Evolutionary conservation across 352 stramenopile species (phyloP).

Genomic region (Heterotrichella gracilis): DNA sequence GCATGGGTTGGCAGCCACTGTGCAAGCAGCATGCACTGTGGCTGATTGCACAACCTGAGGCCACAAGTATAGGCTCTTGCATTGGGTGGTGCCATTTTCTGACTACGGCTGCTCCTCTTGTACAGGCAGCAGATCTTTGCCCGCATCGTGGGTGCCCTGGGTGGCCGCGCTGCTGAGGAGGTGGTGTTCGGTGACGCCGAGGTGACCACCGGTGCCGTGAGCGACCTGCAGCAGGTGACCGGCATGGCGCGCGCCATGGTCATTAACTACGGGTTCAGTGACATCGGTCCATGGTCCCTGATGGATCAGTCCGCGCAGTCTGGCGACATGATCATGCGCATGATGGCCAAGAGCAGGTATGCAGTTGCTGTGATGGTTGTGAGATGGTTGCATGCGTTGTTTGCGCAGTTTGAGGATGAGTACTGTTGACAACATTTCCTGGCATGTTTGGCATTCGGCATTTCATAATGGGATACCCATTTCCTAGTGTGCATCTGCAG

Average conservation of each 20-base stretch:
- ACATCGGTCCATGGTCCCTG: too few relatives aligned
- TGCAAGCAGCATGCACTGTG: too few relatives aligned
- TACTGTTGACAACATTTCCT: conserved; percentile 61
- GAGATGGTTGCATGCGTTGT: conserved; percentile 74
- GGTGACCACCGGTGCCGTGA: conserved; percentile 32
- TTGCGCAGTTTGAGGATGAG: conserved; percentile 48
- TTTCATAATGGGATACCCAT: too few relatives aligned
- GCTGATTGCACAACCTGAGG: too few relatives aligned
- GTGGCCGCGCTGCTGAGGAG: conserved; percentile 72
- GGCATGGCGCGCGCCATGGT: conserved; percentile 91
- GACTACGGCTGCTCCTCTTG: conserved; percentile 58
- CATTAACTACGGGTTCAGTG: conserved; percentile 89
- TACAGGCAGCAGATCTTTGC: conserved; percentile 74
- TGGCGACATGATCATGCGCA: too few relatives aligned
- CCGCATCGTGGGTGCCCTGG: conserved; percentile 91
- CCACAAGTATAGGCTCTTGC: too few relatives aligned
- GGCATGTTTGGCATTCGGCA: too few relatives aligned
- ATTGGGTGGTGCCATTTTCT: too few relatives aligned
- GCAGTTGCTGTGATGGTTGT: too few relatives aligned
- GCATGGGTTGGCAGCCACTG: too few relatives aligned
- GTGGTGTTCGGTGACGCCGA: conserved; percentile 56
- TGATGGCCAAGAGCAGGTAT: conserved; percentile 80
- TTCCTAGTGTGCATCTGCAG: too few relatives aligned
- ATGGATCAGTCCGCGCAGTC: too few relatives aligned
- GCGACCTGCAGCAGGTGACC: conserved; percentile 43